These are phyloP conservation scores for Ceratocystis eucalypticola DNA, from an alignment of 2,329 filamentous ascomycete species.

Conservation along the genomic window DNA sequence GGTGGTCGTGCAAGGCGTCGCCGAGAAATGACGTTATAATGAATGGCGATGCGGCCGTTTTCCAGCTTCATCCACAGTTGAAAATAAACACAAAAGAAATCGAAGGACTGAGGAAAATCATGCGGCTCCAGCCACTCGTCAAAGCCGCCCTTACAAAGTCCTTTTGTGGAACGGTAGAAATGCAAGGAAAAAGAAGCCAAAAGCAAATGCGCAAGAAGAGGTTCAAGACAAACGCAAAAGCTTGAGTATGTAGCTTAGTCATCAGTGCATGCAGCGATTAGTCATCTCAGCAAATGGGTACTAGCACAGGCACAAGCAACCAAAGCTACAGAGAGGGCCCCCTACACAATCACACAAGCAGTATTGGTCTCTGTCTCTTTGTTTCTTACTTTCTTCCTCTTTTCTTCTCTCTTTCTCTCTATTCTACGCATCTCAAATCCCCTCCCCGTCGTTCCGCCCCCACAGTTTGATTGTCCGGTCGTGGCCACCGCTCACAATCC, in stretches of 20 bases:
- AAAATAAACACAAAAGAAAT: background rate
- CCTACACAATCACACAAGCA: too few species aligned
- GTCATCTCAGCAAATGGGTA: background rate
- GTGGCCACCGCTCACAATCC: constrained; percentile 89
- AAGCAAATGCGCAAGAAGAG: background rate
- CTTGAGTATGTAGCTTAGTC: background rate
- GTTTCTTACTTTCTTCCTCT: background rate
- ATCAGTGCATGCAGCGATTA: background rate
- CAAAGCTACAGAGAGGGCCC: background rate
- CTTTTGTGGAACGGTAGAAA: background rate
- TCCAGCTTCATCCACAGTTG: background rate
- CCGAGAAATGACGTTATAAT: background rate
- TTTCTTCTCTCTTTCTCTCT: background rate
- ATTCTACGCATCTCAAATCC: constrained; percentile 27
- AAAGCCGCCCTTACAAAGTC: background rate
- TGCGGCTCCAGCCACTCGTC: background rate
- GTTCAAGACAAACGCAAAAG: background rate
- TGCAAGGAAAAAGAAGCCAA: background rate
- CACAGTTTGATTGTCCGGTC: constrained; percentile 94
- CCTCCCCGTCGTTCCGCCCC: constrained; percentile 66
- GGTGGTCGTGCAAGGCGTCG: background rate
- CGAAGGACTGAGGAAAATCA: background rate
- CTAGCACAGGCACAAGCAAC: background rate
- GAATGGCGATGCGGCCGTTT: background rate
- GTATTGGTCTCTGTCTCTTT: too few species aligned